Base-by-base conservation (phyloP, 305 asterid species). In the Fraxinus nigra region DNA sequence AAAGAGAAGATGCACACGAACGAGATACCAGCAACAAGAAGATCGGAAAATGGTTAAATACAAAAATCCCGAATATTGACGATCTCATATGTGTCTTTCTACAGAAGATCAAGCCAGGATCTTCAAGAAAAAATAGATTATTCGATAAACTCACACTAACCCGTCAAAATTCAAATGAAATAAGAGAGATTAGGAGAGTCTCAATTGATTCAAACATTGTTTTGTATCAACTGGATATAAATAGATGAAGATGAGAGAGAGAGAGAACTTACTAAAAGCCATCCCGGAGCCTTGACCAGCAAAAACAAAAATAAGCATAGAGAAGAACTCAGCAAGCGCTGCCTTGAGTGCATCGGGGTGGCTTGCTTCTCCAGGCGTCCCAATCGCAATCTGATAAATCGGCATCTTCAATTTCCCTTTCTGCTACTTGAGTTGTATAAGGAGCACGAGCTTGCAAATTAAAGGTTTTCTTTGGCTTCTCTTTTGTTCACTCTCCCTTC, bases 291-390 rank as follows among this genome's bases (percentile, higher is more conserved):
- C 61, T 51, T 51, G 61, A 4, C 61, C 61, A 14, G 22, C 61
- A 51, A 51, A 51, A 51, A 51, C 61, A 51, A 51, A 51, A 38
- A 87, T 87, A 24, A 87, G 77, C 89, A 79, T 84, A 5, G 87
- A 87, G 73, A 87, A 82, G 85, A 87, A 84, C 75, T 87, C 89
- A 3, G 89, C 89, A 3, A 78, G 61, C 1, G 85, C 87, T 0
- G 86, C 89, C 67, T 54, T 84, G n/a, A 84, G 80, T 33, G 89
- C 86, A 46, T 83, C 84, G 1, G 87, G 87, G 34, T 69, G 67
- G 43, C 83, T 82, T 16, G 86, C 89, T 76, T 84, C 87, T 14
- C 83, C 67, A 1, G 85, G 85, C 13, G 78, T 77, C 51, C 89
- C 89, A 2, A 87, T 22, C 7, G 89, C 81, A 18, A 87, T 87